These are phyloP conservation scores for Eucalyptus regnans DNA, from an alignment of 345 rosid species.

Conservation along the genomic window DNA sequence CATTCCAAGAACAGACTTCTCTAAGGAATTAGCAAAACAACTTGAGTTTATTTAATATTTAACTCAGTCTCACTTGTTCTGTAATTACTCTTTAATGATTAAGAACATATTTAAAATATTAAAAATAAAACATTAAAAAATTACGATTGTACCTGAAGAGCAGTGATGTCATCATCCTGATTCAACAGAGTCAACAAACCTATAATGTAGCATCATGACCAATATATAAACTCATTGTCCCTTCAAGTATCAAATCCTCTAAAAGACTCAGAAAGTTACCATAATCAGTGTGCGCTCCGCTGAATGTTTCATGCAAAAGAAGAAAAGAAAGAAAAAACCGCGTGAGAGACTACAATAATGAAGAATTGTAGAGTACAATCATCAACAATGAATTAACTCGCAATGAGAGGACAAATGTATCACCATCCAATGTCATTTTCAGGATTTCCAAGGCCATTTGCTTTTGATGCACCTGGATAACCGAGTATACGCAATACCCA, in stretches of 20 bases:
- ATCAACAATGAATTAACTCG: neutral
- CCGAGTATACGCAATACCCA: conserved; percentile 90
- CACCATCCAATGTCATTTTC: conserved; percentile 49
- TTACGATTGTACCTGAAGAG: conserved; percentile 50
- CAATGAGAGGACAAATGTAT: neutral
- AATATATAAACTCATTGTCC: neutral
- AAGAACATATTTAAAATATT: neutral
- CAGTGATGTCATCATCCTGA: conserved; percentile 76
- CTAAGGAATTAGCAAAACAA: neutral
- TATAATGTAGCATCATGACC: conserved; percentile 1
- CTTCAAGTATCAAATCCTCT: neutral
- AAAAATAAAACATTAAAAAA: neutral
- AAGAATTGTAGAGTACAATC: neutral
- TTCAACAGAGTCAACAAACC: conserved; percentile 79
- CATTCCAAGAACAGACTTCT: neutral
- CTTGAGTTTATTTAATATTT: neutral
- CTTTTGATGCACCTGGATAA: conserved; percentile 44
- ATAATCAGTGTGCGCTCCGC: conserved; percentile 95
- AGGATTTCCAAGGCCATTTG: conserved; percentile 10
- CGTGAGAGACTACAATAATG: neutral
- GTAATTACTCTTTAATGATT: neutral
- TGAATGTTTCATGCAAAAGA: conserved; percentile 9
- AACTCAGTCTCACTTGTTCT: neutral
- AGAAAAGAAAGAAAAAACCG: neutral
- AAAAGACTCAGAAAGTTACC: conserved; percentile 26